Evolutionary conservation across 176 grass and related monocot genomes (phyloP).

Genomic region (Musa itinerans): DNA sequence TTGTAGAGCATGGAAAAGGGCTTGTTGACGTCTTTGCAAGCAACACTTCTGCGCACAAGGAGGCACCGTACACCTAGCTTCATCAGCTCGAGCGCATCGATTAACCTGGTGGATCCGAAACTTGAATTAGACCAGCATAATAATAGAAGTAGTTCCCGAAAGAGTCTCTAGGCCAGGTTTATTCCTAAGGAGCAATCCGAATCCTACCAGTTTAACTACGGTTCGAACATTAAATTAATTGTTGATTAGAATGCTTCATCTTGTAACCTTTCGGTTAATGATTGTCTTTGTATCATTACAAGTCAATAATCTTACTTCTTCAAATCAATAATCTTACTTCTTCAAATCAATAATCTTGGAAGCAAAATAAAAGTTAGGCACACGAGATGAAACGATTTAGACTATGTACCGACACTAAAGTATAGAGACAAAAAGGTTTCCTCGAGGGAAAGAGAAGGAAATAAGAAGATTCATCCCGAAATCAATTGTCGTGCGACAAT

Average conservation of each 20-base stretch:
- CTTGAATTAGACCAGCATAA: not conserved
- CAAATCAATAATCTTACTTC: not conserved
- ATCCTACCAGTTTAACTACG: not conserved
- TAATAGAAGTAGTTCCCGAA: not conserved
- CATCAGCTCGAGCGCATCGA: constrained; percentile 55
- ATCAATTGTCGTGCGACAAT: too few relatives aligned
- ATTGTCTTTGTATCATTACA: too few relatives aligned
- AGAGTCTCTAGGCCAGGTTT: not conserved
- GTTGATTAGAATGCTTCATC: too few relatives aligned
- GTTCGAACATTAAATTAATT: too few relatives aligned
- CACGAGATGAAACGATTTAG: too few relatives aligned
- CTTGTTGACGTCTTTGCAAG: constrained; percentile 30
- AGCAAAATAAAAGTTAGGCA: too few relatives aligned
- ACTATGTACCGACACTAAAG: too few relatives aligned
- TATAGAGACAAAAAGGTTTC: too few relatives aligned
- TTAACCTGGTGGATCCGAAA: constrained; percentile 28
- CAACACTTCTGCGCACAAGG: constrained; percentile 36
- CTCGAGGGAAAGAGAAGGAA: too few relatives aligned
- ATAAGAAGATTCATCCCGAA: too few relatives aligned
- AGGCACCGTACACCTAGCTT: constrained; percentile 40
- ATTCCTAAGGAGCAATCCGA: not conserved
- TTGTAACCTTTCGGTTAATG: too few relatives aligned
- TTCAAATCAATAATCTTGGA: too few relatives aligned
- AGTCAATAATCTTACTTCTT: not conserved
- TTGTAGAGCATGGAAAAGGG: constrained; percentile 41